A percentile compares a stretch with the other conserved stretches of the same genome.
phyloP scores from a whole-genome alignment of 1,284 basidiomycete genomes.

The Ustilago xerochloae region DNA sequence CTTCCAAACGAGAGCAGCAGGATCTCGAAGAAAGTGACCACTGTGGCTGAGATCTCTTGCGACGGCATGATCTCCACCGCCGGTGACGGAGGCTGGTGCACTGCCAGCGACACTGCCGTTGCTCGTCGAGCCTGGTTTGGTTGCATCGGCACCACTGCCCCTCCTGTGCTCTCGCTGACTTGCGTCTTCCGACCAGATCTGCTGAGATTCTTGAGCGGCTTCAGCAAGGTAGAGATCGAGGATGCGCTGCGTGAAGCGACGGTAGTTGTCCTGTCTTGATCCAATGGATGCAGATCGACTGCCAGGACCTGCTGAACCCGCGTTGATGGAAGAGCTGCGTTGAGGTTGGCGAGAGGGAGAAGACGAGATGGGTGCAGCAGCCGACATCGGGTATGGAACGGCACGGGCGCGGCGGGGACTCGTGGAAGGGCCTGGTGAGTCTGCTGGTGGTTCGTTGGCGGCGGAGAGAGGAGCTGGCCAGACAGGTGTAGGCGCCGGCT shows the following conservation, averaged over 20 bases:
- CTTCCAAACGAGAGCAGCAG: constrained; percentile 48
- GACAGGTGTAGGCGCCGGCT: constrained; percentile 35
- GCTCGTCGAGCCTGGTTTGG: constrained; percentile 7
- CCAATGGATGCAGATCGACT: constrained; percentile 33
- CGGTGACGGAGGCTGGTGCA: constrained; percentile 2
- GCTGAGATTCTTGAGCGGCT: constrained; percentile 37
- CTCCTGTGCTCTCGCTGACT: constrained; percentile 15
- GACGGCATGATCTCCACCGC: constrained; percentile 14
- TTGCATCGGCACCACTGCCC: constrained; percentile 14
- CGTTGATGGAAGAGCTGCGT: constrained; percentile 18
- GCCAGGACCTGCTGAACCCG: constrained; percentile 8
- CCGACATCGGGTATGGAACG: constrained; percentile 49
- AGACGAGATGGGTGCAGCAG: constrained; percentile 25
- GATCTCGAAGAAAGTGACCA: constrained; percentile 18
- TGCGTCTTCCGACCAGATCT: constrained; percentile 17
- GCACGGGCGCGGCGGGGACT: constrained; percentile 39
- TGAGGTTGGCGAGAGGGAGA: constrained; percentile 27
- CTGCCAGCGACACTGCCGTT: constrained; percentile 5
- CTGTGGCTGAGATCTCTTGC: constrained; percentile 18
- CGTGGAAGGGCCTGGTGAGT: constrained; percentile 5
- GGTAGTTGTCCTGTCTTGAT: constrained; percentile 36
- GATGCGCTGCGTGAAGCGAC: constrained; percentile 57
- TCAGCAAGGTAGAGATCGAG: constrained; percentile 63
- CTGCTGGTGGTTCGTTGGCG: background rate
- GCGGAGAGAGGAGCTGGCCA: constrained; percentile 34